phyloP scores from a whole-genome alignment of 2,329 filamentous ascomycete species.

The Hymenoscyphus repandus region DNA sequence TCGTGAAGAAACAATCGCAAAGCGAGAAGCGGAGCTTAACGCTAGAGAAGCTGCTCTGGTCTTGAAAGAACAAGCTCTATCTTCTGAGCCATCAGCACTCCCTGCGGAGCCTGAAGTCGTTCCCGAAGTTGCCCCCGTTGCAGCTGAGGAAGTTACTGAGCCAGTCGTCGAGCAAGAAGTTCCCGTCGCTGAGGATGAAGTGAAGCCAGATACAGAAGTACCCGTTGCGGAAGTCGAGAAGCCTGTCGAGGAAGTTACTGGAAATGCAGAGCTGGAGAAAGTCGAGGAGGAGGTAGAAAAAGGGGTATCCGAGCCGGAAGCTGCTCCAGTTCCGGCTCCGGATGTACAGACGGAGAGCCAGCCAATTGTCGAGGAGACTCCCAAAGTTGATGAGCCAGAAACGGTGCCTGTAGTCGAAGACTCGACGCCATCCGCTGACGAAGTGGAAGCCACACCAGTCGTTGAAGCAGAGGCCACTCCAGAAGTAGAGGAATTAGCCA shows the following conservation, averaged over 20 bases:
- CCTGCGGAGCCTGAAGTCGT: background rate
- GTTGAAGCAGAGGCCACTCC: background rate
- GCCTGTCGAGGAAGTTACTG: background rate
- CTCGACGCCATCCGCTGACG: background rate
- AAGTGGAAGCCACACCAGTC: background rate
- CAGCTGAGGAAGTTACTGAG: background rate
- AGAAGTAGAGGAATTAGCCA: background rate
- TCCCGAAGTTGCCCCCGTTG: background rate
- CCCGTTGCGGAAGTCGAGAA: background rate
- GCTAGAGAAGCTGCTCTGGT: constrained; percentile 6
- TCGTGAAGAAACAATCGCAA: constrained; percentile 3
- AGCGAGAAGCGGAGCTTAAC: constrained; percentile 2
- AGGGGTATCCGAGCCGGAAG: background rate
- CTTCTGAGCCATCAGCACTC: too few relatives aligned
- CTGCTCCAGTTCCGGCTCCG: background rate
- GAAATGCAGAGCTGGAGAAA: background rate
- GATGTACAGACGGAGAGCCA: background rate
- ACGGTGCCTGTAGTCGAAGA: background rate
- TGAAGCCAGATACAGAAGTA: background rate
- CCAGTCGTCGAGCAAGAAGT: background rate
- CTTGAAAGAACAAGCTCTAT: background rate
- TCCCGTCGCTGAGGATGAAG: background rate
- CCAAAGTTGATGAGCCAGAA: background rate
- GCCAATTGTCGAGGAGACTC: background rate
- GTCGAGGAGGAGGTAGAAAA: constrained; percentile 7